Evolutionary conservation across 2,329 filamentous ascomycete genomes (phyloP), one percentile per base, ranked within the genome.

Genomic region (Trichophyton verrucosum): DNA sequence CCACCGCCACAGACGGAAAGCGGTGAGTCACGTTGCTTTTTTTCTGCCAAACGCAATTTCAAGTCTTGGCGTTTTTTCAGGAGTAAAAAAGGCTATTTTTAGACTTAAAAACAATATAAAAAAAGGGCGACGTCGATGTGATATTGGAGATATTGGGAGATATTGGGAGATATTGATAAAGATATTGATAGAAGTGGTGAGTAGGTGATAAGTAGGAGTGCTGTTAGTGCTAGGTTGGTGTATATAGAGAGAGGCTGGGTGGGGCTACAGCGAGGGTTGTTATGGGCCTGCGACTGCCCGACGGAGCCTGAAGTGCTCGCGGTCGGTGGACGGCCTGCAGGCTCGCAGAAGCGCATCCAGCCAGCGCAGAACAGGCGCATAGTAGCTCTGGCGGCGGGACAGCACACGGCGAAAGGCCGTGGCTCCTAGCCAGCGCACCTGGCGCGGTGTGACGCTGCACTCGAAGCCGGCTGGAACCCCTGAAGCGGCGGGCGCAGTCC

Each of bases 381-480:
- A 89, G 60, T 79, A 81, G 38, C 86, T 86, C 78, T 95, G 91
- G 71, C 87, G 89, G 66, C 79, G 81, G 56, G 73, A 71, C 67
- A 96, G 77, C 30, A 94, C 85, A 58, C 78, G 75, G 53, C 77
- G 72, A 68, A 95, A 95, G 3, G 90, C 89, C 30, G 78, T 78
- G 58, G 85, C 83, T 0, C 85, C 86, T 62, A 92, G 76, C 77
- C 85, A 85, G 60, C 78, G 73, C 38, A 82, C 76, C 68, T 91
- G 86, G 13, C 71, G 71, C 65, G 80, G 82, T 59, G 78, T 81
- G 33, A 91, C 76, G 20, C 76, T 75, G 67, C 85, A 89, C 13
- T 76, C 71, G 64, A 87, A 17, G n/a, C n/a, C 72, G 76, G 56
- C 30, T 60, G 59, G 8, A 60, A 20, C 40, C 40, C 40, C 40